These are phyloP conservation scores for Umbelopsis sp. DNA, from an alignment of 371 early-diverging fungal genomes.

Conservation along the genomic window DNA sequence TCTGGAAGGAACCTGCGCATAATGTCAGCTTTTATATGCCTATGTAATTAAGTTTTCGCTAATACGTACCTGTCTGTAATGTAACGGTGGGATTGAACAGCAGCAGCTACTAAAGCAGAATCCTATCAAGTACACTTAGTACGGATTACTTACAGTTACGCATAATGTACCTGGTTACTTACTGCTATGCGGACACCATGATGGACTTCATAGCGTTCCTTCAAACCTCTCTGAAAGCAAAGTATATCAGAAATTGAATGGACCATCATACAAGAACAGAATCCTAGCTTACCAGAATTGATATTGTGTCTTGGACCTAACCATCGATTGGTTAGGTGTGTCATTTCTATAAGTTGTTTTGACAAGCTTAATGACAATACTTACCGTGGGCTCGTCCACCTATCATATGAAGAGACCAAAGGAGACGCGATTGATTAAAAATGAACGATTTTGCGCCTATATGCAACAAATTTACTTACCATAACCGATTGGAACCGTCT, in stretches of 20 bases:
- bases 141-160: neutral
- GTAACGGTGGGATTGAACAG: slow-evolving; percentile 78
- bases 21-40: neutral
- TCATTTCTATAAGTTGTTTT: neutral
- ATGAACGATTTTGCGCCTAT: neutral
- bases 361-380: neutral
- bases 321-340: neutral
- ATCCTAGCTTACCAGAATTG: slow-evolving; percentile 63
- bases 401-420: slow-evolving; percentile 12
- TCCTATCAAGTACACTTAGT: slow-evolving; percentile 39
- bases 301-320: slow-evolving; percentile 82
- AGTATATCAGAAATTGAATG: neutral
- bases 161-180: neutral
- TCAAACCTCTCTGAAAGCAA: slow-evolving; percentile 63
- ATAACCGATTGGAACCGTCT: slow-evolving; percentile 85
- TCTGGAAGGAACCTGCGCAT: slow-evolving; percentile 43
- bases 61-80: slow-evolving; percentile 65
- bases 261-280: neutral
- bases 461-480: slow-evolving; percentile 36
- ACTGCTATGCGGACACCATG: slow-evolving; percentile 84
- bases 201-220: slow-evolving; percentile 84
- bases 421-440: slow-evolving; percentile 26
- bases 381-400: slow-evolving; percentile 56
- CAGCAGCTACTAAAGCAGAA: slow-evolving; percentile 82
- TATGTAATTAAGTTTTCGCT: neutral